Conservation (phyloP, 2,329 filamentous ascomycete genomes). For the Colletotrichum falcatum region DNA sequence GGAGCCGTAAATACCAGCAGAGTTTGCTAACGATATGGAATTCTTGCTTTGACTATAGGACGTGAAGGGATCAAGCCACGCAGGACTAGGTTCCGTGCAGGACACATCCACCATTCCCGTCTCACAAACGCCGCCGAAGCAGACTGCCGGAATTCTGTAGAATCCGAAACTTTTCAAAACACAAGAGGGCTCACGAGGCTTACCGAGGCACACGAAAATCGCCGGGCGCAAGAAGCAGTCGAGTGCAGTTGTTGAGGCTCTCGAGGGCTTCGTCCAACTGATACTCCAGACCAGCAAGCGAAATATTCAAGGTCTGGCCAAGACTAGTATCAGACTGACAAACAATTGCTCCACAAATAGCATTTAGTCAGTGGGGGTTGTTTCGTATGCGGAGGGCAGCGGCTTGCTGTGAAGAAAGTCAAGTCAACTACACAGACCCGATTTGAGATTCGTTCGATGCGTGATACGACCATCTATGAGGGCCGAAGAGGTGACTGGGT, state of each 20-base stretch:
- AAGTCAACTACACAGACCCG: not conserved
- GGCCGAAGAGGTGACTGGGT: not conserved
- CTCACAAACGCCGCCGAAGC: conserved; percentile 2
- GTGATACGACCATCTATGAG: not conserved
- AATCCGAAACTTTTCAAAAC: not conserved
- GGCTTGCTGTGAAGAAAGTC: conserved; percentile 10
- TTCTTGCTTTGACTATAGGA: conserved; percentile 28
- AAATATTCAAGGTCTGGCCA: not conserved
- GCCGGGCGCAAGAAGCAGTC: conserved; percentile 4
- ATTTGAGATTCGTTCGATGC: not conserved
- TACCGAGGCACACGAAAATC: not conserved
- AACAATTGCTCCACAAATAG: not conserved
- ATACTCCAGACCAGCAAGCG: not conserved
- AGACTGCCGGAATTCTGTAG: not conserved
- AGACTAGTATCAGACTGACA: not conserved
- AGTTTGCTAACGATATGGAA: conserved; percentile 29
- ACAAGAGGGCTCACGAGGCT: not conserved
- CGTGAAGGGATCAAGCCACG: conserved; percentile 20
- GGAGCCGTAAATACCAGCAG: conserved; percentile 13
- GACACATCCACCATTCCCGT: not conserved
- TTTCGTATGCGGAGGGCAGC: conserved; percentile 1
- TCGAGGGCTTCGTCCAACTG: not conserved
- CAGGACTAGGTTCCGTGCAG: conserved; percentile 18
- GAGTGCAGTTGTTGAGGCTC: conserved; percentile 1
- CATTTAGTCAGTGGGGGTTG: not conserved